Conservation (phyloP, 768 basidiomycete species). For the Boletus fagicola region DNA sequence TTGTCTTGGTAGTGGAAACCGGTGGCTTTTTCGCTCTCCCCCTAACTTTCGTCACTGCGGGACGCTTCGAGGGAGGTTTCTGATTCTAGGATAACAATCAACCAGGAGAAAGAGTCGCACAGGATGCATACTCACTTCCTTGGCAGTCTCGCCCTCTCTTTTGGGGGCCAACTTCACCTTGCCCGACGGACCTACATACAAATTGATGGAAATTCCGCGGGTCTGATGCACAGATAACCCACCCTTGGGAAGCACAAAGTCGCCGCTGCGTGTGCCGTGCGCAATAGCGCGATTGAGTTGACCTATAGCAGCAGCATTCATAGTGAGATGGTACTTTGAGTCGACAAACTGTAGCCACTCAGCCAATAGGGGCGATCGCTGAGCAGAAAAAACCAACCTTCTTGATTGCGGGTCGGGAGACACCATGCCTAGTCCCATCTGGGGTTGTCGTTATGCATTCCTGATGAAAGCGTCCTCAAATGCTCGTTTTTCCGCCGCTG, state of each 20-base stretch:
- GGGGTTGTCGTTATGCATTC: constrained; percentile 69
- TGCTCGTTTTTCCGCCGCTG: not conserved
- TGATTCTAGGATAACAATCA: constrained; percentile 10
- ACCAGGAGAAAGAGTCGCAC: not conserved
- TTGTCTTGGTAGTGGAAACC: not conserved
- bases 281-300: constrained; percentile 56
- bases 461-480: constrained; percentile 34
- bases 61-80: constrained; percentile 6
- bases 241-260: constrained; percentile 59
- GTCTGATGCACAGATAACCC: not conserved
- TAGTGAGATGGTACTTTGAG: constrained; percentile 51
- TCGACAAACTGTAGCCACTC: constrained; percentile 45
- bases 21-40: not conserved
- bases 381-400: constrained; percentile 45
- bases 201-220: not conserved
- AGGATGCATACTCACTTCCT: constrained; percentile 10
- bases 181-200: constrained; percentile 24
- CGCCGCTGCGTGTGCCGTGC: constrained; percentile 48
- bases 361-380: not conserved
- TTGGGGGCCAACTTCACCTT: constrained; percentile 28
- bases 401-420: constrained; percentile 78
- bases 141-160: constrained; percentile 4
- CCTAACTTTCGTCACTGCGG: not conserved
- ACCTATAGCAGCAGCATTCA: constrained; percentile 41
- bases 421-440: constrained; percentile 67